Conservation (phyloP, 805 yeast genomes). For the Suhomyces xylopsoci region DNA sequence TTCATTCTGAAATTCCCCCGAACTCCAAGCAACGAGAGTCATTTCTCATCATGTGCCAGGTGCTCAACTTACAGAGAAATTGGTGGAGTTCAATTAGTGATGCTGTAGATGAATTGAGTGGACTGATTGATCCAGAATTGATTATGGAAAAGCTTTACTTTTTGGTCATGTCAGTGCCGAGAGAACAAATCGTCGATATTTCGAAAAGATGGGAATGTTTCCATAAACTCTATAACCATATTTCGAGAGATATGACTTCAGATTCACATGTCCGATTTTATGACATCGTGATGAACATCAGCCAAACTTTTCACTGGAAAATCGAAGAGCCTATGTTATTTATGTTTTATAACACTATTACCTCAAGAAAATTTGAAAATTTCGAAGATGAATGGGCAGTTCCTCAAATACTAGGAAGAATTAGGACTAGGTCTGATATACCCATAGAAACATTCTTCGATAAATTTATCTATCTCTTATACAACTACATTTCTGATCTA, state of each 20-base stretch:
- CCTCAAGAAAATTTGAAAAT: slow-evolving; percentile 33
- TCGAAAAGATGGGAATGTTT: slow-evolving; percentile 24
- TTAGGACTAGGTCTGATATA: slow-evolving; percentile 25
- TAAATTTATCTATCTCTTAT: slow-evolving; percentile 33
- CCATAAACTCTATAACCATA: slow-evolving; percentile 17
- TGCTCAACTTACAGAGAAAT: slow-evolving; percentile 11
- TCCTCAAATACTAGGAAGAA: slow-evolving; percentile 20
- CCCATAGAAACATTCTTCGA: slow-evolving; percentile 32
- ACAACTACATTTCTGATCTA: slow-evolving; percentile 29
- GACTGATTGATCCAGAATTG: slow-evolving; percentile 7
- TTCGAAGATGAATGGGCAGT: slow-evolving; percentile 31
- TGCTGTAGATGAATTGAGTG: slow-evolving; percentile 13
- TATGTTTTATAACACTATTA: slow-evolving; percentile 26
- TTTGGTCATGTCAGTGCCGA: slow-evolving; percentile 15
- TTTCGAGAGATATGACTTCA: slow-evolving; percentile 14
- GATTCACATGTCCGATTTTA: slow-evolving; percentile 22
- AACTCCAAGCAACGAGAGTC: slow-evolving; percentile 16
- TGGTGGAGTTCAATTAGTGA: slow-evolving; percentile 28
- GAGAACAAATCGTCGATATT: neutral
- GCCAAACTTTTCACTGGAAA: slow-evolving; percentile 27
- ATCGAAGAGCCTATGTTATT: slow-evolving; percentile 33
- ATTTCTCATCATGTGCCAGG: slow-evolving; percentile 16
- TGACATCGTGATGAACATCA: slow-evolving; percentile 25
- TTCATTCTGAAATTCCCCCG: slow-evolving; percentile 5
- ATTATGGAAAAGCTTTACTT: slow-evolving; percentile 17